These are phyloP conservation scores for Rhizopus microsporus DNA, from an alignment of 371 early-diverging fungal species.

Conservation along the genomic window DNA sequence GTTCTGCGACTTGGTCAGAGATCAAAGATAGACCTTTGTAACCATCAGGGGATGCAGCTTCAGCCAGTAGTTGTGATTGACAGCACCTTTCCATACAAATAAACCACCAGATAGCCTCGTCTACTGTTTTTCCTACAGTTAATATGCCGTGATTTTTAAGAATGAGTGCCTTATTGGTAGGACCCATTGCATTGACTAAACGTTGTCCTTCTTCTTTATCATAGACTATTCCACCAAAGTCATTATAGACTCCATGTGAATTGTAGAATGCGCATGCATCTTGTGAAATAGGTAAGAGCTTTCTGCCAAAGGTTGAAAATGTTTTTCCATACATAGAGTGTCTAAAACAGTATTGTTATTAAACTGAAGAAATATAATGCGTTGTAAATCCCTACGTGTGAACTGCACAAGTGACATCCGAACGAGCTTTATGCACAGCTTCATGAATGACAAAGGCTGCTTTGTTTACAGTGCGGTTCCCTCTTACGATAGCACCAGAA, in stretches of 20 bases:
- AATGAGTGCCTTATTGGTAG: conserved; percentile 52
- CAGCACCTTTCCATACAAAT: conserved; percentile 59
- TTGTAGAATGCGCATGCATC: conserved; percentile 63
- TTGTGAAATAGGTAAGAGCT: conserved; percentile 57
- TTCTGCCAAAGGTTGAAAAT: conserved; percentile 50
- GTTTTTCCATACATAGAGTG: conserved; percentile 66
- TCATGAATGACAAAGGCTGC: conserved; percentile 68
- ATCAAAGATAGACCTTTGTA: conserved; percentile 42
- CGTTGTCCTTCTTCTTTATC: conserved; percentile 54
- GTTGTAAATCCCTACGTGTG: conserved; percentile 38
- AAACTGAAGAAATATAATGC: not conserved
- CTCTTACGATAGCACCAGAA: conserved; percentile 53
- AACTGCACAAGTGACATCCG: conserved; percentile 56
- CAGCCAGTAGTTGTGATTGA: conserved; percentile 58
- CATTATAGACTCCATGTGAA: conserved; percentile 47
- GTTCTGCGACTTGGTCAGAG: conserved; percentile 42
- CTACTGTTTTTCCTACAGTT: conserved; percentile 56
- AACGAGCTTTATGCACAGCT: conserved; percentile 49
- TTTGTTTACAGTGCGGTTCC: conserved; percentile 51
- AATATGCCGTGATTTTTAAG: conserved; percentile 64
- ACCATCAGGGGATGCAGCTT: conserved; percentile 45
- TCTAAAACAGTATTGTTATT: conserved; percentile 14
- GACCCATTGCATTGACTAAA: conserved; percentile 48
- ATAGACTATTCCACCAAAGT: conserved; percentile 58
- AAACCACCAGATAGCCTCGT: conserved; percentile 63